Percentiles rank a stretch among this genome's conserved stretches.
These are phyloP conservation scores for Alternaria rosae DNA, from an alignment of 2,329 filamentous ascomycete species.

Conservation along the genomic window DNA sequence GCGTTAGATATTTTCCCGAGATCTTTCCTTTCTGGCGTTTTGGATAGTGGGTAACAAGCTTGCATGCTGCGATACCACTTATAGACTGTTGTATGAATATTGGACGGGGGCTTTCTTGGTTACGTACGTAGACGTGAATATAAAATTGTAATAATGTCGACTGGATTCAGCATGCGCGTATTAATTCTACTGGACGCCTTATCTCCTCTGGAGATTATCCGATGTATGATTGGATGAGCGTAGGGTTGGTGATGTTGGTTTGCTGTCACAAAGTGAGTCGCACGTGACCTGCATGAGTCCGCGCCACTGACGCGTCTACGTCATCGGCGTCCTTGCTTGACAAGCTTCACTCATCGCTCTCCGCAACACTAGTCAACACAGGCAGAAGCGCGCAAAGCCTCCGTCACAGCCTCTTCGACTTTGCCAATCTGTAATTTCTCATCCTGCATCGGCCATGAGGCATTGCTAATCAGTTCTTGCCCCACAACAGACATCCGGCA, in stretches of 20 bases:
- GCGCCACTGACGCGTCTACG: slow-evolving; percentile 18
- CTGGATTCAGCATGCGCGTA: not conserved
- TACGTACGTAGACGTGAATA: not conserved
- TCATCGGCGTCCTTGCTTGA: slow-evolving; percentile 15
- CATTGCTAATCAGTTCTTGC: slow-evolving; percentile 1
- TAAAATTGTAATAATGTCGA: slow-evolving; percentile 7
- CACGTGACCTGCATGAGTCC: slow-evolving; percentile 13
- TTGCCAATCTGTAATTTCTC: not conserved
- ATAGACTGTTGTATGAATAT: slow-evolving; percentile 12
- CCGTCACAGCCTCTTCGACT: not conserved
- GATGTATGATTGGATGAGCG: not conserved
- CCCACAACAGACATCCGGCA: slow-evolving; percentile 7
- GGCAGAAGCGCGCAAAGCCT: slow-evolving; percentile 4
- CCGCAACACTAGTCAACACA: slow-evolving; percentile 8
- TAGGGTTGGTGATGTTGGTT: not conserved
- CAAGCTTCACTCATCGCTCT: slow-evolving; percentile 8
- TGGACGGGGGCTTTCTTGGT: not conserved
- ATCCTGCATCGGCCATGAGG: slow-evolving; percentile 4
- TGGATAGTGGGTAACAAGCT: slow-evolving; percentile 1
- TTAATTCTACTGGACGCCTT: not conserved
- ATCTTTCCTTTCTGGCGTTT: not conserved
- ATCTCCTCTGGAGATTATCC: not conserved
- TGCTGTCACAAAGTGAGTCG: not conserved
- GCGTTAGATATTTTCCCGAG: not conserved
- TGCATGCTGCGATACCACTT: slow-evolving; percentile 9